phyloP scores from a whole-genome alignment of 352 stramenopile genomes.

The Blastocystis sp. region DNA sequence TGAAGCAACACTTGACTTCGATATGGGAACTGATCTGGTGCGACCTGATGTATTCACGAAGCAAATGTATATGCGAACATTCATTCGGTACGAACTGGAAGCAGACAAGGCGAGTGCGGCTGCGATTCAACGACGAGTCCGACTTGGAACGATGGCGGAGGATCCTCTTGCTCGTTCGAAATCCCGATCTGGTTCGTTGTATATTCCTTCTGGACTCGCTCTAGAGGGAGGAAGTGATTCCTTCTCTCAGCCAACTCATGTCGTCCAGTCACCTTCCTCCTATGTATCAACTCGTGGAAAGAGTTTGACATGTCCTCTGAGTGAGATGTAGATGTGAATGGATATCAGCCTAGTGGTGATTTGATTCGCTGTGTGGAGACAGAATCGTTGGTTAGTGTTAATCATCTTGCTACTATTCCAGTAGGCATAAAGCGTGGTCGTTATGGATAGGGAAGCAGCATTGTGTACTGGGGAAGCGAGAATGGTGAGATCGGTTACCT shows the following conservation, averaged over 20 bases:
- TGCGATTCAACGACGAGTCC: not conserved
- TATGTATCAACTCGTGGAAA: not conserved
- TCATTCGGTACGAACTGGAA: conserved; percentile 13
- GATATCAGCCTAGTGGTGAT: not conserved
- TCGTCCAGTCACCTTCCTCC: not conserved
- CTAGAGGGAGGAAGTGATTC: not conserved
- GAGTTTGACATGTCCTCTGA: not conserved
- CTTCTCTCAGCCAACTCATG: not conserved
- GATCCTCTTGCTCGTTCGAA: not conserved
- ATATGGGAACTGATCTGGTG: conserved; percentile 48
- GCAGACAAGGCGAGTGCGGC: not conserved
- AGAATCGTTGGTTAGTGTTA: not conserved
- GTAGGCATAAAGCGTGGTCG: not conserved
- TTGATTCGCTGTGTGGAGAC: not conserved
- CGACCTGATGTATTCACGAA: conserved; percentile 32
- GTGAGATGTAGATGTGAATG: conserved; percentile 15
- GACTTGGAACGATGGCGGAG: not conserved
- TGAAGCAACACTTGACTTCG: not conserved
- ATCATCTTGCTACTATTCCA: not conserved
- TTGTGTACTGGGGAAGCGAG: conserved; percentile 35
- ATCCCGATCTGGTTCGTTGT: not conserved
- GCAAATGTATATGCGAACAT: conserved; percentile 53
- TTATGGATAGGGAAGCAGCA: not conserved
- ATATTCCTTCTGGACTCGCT: not conserved
- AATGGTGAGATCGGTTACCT: conserved; percentile 15